Evolutionary conservation across 2,329 filamentous ascomycete species (phyloP).

Genomic region (Colletotrichum tanaceti): DNA sequence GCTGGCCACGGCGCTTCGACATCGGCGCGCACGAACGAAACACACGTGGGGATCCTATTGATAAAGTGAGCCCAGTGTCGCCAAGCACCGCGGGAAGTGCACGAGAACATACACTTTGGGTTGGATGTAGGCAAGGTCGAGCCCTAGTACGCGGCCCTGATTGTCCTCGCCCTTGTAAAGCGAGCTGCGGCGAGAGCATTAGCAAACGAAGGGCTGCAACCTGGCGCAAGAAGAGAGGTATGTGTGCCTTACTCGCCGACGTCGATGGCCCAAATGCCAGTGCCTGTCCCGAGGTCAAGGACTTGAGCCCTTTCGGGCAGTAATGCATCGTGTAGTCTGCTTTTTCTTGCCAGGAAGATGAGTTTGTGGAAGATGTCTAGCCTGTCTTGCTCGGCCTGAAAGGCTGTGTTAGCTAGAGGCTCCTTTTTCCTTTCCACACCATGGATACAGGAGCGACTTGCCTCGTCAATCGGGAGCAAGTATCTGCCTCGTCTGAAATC

Average conservation of each 20-base stretch:
- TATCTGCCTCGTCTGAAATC: constrained; percentile 76
- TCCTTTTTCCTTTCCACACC: neutral
- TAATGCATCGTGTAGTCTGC: constrained; percentile 45
- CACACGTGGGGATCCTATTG: constrained; percentile 75
- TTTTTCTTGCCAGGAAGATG: constrained; percentile 72
- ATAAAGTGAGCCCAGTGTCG: constrained; percentile 28
- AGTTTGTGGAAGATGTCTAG: constrained; percentile 87
- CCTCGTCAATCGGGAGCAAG: constrained; percentile 81
- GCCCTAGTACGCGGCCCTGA: constrained; percentile 50
- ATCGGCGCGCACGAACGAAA: constrained; percentile 77
- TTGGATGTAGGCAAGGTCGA: constrained; percentile 56
- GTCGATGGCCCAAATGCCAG: constrained; percentile 91
- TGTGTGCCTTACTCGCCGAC: constrained; percentile 74
- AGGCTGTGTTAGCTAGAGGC: constrained; percentile 26
- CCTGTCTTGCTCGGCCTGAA: constrained; percentile 76
- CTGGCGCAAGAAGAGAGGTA: neutral
- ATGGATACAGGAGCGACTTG: constrained; percentile 51
- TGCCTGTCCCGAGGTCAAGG: constrained; percentile 83
- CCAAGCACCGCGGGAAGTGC: neutral
- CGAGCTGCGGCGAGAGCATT: constrained; percentile 10
- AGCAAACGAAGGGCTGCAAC: constrained; percentile 53
- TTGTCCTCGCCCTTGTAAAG: constrained; percentile 33
- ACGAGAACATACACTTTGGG: constrained; percentile 55
- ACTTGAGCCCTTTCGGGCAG: constrained; percentile 53
- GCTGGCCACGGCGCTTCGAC: constrained; percentile 78